Evolutionary conservation across 2,329 filamentous ascomycete genomes (phyloP).

Genomic region (Madurella fahalii): DNA sequence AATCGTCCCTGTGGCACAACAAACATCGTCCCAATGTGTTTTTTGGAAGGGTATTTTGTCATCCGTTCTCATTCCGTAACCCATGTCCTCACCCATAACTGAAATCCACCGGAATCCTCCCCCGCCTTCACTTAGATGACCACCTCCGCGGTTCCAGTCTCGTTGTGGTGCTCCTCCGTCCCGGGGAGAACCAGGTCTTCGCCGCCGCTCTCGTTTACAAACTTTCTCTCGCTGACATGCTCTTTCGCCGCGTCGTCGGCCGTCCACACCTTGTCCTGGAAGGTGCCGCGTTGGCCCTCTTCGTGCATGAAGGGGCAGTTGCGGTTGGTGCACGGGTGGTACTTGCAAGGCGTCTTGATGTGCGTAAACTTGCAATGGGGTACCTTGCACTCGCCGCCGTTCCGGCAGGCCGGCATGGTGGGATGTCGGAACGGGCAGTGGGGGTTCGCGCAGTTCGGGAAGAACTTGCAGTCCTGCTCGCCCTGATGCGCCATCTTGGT

Average conservation of each 20-base stretch:
- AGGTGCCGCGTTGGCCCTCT: slow-evolving; percentile 81
- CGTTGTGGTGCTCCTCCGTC: slow-evolving; percentile 34
- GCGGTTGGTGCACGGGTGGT: slow-evolving; percentile 86
- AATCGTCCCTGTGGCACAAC: not conserved
- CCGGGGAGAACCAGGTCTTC: slow-evolving; percentile 72
- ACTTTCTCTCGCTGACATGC: slow-evolving; percentile 85
- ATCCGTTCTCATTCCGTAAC: not conserved
- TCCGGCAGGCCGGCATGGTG: slow-evolving; percentile 79
- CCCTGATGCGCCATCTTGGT: slow-evolving; percentile 72
- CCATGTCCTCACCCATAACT: not conserved
- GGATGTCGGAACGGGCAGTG: slow-evolving; percentile 88
- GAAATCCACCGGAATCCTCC: not conserved
- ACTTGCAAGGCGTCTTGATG: slow-evolving; percentile 78
- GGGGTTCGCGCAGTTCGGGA: slow-evolving; percentile 83
- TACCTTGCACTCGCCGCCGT: slow-evolving; percentile 81
- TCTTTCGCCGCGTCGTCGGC: slow-evolving; percentile 55
- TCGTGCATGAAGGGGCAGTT: slow-evolving; percentile 84
- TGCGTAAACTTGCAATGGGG: slow-evolving; percentile 88
- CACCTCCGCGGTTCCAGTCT: slow-evolving; percentile 20
- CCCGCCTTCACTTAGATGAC: slow-evolving; percentile 17
- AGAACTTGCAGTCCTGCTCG: slow-evolving; percentile 86
- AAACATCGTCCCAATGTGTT: not conserved
- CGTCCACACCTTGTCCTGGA: slow-evolving; percentile 89
- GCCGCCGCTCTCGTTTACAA: slow-evolving; percentile 64
- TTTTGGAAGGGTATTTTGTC: not conserved